These are phyloP conservation scores for Malassezia cuniculi DNA, from an alignment of 1,284 basidiomycete genomes.

Conservation along the genomic window DNA sequence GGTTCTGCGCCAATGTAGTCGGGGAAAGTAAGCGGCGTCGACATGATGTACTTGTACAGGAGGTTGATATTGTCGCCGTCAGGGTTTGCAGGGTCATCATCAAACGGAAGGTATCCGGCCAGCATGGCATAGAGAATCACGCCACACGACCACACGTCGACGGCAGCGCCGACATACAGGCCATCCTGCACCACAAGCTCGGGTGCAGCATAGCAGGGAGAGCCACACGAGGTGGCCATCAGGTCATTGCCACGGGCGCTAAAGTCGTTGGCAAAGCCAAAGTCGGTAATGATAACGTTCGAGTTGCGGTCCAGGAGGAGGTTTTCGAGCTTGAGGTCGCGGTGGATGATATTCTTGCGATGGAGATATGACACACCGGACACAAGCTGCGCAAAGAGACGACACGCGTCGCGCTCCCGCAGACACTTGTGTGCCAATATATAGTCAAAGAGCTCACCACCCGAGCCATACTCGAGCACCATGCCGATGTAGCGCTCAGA, in stretches of 20 bases:
- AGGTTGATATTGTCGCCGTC: constrained; percentile 99
- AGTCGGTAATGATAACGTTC: constrained; percentile 98
- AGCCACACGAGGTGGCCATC: constrained; percentile 96
- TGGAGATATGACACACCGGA: constrained; percentile 98
- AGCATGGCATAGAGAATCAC: constrained; percentile 99
- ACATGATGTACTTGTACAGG: constrained; percentile 96
- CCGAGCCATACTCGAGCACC: constrained; percentile 91
- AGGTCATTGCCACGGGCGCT: constrained; percentile 67
- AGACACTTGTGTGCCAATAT: constrained; percentile 96
- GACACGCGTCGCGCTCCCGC: constrained; percentile 84
- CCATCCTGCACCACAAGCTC: constrained; percentile 98
- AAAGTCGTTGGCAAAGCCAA: constrained; percentile 96
- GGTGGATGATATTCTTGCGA: constrained; percentile 96
- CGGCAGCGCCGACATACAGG: constrained; percentile 91
- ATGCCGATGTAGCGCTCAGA: constrained; percentile 99
- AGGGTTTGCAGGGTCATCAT: constrained; percentile 95
- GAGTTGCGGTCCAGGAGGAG: constrained; percentile 88
- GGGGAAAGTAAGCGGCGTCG: constrained; percentile 42
- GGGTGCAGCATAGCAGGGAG: constrained; percentile 94
- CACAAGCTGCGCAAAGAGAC: constrained; percentile 93
- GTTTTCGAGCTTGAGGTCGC: constrained; percentile 97
- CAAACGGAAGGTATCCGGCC: constrained; percentile 97
- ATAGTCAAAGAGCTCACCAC: constrained; percentile 96
- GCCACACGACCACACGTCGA: constrained; percentile 98
- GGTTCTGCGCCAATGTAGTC: constrained; percentile 43